Evolutionary conservation across 225 moss, liverwort and hornwort species (phyloP).

Genomic region (Bryoerythrophyllum caledonicum): DNA sequence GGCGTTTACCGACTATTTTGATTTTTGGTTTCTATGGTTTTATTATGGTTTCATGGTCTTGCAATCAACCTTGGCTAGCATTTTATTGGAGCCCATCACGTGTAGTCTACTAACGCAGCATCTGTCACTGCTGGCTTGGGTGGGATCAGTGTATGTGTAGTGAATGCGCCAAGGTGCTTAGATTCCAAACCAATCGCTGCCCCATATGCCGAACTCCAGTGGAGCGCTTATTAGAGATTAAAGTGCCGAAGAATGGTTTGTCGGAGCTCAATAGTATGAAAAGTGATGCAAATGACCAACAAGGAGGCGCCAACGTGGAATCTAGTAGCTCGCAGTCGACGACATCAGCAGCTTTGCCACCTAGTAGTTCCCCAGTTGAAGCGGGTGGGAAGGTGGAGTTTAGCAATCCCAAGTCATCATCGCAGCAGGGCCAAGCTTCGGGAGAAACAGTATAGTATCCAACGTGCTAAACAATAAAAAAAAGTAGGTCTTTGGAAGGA

Average conservation of each 20-base stretch:
- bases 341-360: conserved; percentile 23
- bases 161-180: conserved; percentile 90
- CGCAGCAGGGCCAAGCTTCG: conserved; percentile 17
- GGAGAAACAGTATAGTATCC: background rate
- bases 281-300: conserved; percentile 24
- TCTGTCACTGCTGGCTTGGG: conserved; percentile 12
- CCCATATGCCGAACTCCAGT: conserved; percentile 95
- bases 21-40: background rate
- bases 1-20: background rate
- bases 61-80: too few relatives aligned
- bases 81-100: background rate
- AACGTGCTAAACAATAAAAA: conserved; percentile 8
- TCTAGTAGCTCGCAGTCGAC: conserved; percentile 41
- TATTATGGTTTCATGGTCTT: background rate
- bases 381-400: conserved; percentile 27
- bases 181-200: conserved; percentile 91
- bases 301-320: conserved; percentile 33
- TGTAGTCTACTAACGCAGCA: conserved; percentile 14
- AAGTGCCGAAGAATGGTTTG: conserved; percentile 49
- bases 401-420: conserved; percentile 39
- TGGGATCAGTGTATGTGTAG: conserved; percentile 93
- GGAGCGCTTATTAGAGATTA: conserved; percentile 83
- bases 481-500: background rate
- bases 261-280: conserved; percentile 13
- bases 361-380: conserved; percentile 24